Conservation (phyloP, 305 asterid genomes). For the Caryopteris hybrid region DNA sequence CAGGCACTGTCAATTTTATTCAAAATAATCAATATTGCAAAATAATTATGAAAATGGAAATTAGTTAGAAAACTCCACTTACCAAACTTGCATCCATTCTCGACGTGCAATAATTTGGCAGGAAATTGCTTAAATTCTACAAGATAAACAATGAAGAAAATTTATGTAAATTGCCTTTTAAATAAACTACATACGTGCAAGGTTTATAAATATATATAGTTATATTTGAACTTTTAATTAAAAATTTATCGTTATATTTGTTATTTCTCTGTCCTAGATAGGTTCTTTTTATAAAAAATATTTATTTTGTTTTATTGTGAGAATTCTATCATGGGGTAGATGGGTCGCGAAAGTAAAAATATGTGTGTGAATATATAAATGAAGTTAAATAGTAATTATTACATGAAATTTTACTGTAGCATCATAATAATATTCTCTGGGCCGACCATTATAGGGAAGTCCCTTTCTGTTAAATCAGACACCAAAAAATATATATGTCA, state of each 20-base stretch:
- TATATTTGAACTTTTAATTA: too few relatives aligned
- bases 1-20: slow-evolving; percentile 26
- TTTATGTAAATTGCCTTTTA: too few relatives aligned
- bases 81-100: slow-evolving; percentile 31
- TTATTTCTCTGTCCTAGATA: too few relatives aligned
- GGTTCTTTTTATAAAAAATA: not conserved
- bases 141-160: not conserved
- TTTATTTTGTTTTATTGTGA: too few relatives aligned
- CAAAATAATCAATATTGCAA: not conserved
- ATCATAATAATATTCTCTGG: not conserved
- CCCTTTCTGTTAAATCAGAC: slow-evolving; percentile 13
- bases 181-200: not conserved
- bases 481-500: not conserved
- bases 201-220: not conserved
- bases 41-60: not conserved
- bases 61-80: not conserved
- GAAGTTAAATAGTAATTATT: too few relatives aligned
- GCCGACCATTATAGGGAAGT: slow-evolving; percentile 3
- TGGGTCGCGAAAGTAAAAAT: too few relatives aligned
- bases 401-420: too few relatives aligned
- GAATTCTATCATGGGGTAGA: too few relatives aligned
- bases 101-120: slow-evolving; percentile 38
- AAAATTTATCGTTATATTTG: too few relatives aligned
- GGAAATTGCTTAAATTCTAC: slow-evolving; percentile 14
- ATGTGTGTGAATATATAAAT: too few relatives aligned